Percentiles rank a stretch among this genome's conserved stretches.
phyloP scores from a whole-genome alignment of 164 flowering plant species.

The Paratinospora sagittata region DNA sequence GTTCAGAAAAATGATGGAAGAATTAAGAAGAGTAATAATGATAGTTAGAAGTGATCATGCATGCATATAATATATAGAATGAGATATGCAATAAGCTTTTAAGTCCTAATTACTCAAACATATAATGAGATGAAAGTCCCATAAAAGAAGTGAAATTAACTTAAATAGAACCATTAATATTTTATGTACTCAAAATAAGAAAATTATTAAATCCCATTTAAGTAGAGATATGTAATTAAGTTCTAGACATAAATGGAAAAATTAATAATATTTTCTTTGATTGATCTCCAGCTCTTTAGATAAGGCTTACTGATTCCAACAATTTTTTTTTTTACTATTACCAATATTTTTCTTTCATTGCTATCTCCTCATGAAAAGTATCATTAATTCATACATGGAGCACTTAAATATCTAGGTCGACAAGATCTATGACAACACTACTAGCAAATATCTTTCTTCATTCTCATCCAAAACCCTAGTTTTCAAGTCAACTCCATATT shows the following conservation, averaged over 20 bases:
- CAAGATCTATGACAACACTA: constrained; percentile 1
- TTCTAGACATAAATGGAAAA: neutral
- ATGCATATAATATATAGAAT: too few species aligned
- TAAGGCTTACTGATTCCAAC: neutral
- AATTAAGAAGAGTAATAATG: too few species aligned
- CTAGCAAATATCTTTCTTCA: neutral
- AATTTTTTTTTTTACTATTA: neutral
- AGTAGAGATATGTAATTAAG: neutral
- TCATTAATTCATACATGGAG: neutral
- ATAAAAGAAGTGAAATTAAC: neutral
- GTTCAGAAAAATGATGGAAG: too few species aligned
- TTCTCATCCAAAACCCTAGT: neutral
- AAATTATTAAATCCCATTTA: neutral
- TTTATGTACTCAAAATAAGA: neutral
- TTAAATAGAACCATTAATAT: neutral
- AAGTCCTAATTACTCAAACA: too few species aligned
- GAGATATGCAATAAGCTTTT: too few species aligned
- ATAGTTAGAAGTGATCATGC: too few species aligned
- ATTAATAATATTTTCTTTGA: neutral
- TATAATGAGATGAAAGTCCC: too few species aligned
- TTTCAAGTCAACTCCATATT: neutral
- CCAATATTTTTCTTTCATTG: neutral
- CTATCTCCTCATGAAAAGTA: neutral
- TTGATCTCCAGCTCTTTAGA: too few species aligned
- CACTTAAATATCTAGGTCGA: neutral